Percentiles rank a stretch among this genome's conserved stretches.
phyloP scores from a whole-genome alignment of 2,329 filamentous ascomycete genomes.

The Diplodia scrobiculata region DNA sequence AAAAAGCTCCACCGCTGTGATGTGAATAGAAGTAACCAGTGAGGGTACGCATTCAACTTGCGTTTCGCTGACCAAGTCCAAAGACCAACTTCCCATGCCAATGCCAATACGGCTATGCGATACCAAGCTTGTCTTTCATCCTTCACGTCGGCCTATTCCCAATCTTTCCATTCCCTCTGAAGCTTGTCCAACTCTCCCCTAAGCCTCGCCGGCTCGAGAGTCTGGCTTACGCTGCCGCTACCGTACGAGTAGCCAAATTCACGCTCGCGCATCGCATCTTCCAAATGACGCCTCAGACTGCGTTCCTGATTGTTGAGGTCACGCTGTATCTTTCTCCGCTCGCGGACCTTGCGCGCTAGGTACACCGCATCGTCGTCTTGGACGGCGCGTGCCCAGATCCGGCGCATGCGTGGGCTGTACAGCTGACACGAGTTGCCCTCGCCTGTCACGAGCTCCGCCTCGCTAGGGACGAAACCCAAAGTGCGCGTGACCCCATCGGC shows the following conservation, averaged over 20 bases:
- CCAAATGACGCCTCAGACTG: neutral
- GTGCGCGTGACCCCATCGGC: conserved; percentile 53
- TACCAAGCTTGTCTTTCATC: neutral
- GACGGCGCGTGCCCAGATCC: conserved; percentile 68
- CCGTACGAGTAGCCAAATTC: conserved; percentile 30
- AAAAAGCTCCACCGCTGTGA: neutral
- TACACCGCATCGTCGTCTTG: conserved; percentile 58
- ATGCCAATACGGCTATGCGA: neutral
- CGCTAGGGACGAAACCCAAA: conserved; percentile 58
- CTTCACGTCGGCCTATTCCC: conserved; percentile 34
- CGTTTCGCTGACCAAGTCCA: neutral
- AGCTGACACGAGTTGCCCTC: conserved; percentile 67
- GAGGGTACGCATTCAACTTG: neutral
- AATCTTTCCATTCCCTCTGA: conserved; percentile 39
- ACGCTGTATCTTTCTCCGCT: conserved; percentile 48
- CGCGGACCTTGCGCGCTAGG: conserved; percentile 64
- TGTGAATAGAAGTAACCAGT: neutral
- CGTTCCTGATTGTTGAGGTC: conserved; percentile 6
- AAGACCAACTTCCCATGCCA: conserved; percentile 2
- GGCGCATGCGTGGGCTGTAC: conserved; percentile 77
- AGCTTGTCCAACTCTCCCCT: conserved; percentile 36
- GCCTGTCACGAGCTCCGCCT: conserved; percentile 32
- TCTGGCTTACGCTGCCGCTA: neutral
- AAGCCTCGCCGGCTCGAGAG: conserved; percentile 35
- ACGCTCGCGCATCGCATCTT: conserved; percentile 24